Percentiles rank a stretch among this genome's conserved stretches.
These are phyloP conservation scores for Xanthoconium separans DNA, from an alignment of 1,284 basidiomycete genomes.

Conservation along the genomic window DNA sequence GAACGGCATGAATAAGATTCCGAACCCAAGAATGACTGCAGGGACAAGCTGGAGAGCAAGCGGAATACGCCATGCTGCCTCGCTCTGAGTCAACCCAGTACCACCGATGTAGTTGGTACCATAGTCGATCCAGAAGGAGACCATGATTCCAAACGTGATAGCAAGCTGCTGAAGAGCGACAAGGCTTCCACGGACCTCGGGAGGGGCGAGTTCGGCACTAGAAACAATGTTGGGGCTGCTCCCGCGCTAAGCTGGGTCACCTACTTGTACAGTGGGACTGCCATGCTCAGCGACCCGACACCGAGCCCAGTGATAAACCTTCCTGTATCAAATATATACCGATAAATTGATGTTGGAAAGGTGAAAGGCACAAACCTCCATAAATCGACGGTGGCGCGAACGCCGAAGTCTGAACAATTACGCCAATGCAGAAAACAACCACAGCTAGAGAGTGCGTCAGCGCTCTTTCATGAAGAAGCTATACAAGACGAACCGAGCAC, in stretches of 20 bases:
- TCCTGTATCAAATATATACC: conserved; percentile 34
- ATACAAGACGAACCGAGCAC: conserved; percentile 47
- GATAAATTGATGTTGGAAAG: not conserved
- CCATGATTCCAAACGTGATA: conserved; percentile 70
- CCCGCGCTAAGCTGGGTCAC: not conserved
- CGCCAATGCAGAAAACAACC: conserved; percentile 64
- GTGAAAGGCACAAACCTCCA: conserved; percentile 43
- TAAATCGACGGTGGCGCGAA: conserved; percentile 58
- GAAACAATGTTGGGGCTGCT: conserved; percentile 1
- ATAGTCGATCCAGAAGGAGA: conserved; percentile 82
- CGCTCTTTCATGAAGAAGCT: not conserved
- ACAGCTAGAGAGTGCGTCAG: conserved; percentile 45
- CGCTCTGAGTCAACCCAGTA: conserved; percentile 49
- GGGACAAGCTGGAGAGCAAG: conserved; percentile 76
- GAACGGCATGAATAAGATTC: conserved; percentile 70
- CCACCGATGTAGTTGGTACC: conserved; percentile 77
- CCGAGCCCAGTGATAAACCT: conserved; percentile 77
- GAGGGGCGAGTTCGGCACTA: conserved; percentile 49
- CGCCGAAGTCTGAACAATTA: conserved; percentile 64
- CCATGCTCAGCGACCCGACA: conserved; percentile 74
- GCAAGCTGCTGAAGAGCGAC: conserved; percentile 82
- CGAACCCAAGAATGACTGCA: conserved; percentile 62
- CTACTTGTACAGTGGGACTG: conserved; percentile 72
- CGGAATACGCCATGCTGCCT: conserved; percentile 78
- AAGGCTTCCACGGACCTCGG: conserved; percentile 76